A percentile compares a stretch with the other conserved stretches of the same genome.
Conservation (phyloP, 2,329 filamentous ascomycete species). For the Calonectria hawksworthii region DNA sequence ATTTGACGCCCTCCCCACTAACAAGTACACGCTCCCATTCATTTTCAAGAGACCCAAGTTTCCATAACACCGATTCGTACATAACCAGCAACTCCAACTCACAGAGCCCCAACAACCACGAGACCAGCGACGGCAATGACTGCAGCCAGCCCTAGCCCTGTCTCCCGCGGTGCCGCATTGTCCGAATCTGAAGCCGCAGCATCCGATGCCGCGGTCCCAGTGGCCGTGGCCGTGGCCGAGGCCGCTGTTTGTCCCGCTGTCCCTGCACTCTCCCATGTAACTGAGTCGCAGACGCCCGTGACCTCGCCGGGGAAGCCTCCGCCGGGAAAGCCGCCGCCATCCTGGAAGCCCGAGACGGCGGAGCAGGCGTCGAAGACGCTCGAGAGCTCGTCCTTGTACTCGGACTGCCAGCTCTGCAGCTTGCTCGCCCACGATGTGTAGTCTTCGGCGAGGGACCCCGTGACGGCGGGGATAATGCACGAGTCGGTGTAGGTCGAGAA, state of each 20-base stretch:
- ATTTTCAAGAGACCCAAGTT: neutral
- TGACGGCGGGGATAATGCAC: neutral
- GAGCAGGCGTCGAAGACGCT: neutral
- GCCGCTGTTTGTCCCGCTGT: too few relatives aligned
- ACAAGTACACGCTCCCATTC: too few relatives aligned
- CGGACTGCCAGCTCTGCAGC: neutral
- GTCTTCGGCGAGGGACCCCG: neutral
- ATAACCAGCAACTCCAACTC: neutral
- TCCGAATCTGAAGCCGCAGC: neutral
- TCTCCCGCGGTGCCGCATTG: neutral
- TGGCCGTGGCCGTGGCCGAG: neutral
- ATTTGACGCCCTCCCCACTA: neutral
- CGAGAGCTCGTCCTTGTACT: neutral
- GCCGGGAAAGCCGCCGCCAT: too few relatives aligned
- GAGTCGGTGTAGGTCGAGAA: neutral
- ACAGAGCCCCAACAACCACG: neutral
- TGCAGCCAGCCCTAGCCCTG: neutral
- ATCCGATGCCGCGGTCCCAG: neutral
- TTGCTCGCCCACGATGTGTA: neutral
- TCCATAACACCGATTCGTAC: neutral
- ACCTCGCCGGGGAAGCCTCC: neutral
- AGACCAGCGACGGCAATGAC: neutral
- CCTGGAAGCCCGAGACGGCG: neutral
- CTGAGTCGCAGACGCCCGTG: neutral
- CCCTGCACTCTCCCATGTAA: neutral